Percentiles rank a stretch among this genome's conserved stretches.
Conservation (phyloP, 2,329 filamentous ascomycete genomes). For the Xylariaceae sp. region DNA sequence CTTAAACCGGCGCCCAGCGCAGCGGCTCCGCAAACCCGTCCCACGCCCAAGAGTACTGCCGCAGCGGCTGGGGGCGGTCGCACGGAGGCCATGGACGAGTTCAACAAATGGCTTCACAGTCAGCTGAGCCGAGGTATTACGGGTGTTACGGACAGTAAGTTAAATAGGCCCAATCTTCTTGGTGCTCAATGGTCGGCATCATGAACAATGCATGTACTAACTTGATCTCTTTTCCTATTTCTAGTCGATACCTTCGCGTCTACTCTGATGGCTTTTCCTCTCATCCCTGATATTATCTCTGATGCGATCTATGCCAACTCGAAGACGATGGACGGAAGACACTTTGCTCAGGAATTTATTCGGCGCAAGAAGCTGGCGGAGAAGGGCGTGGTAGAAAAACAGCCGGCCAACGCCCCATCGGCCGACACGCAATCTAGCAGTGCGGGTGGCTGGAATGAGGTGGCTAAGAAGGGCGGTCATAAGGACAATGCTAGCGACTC, state of each 20-base stretch:
- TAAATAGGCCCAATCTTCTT: neutral
- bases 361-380: constrained; percentile 90
- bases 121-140: constrained; percentile 71
- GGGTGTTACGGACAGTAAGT: constrained; percentile 50
- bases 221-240: neutral
- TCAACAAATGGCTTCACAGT: constrained; percentile 84
- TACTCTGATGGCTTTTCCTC: constrained; percentile 69
- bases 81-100: constrained; percentile 74
- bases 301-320: constrained; percentile 86
- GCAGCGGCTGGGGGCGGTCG: constrained; percentile 43
- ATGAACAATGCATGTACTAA: neutral
- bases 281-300: constrained; percentile 76
- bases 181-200: too few relatives aligned
- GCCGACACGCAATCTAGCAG: constrained; percentile 43
- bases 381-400: constrained; percentile 79
- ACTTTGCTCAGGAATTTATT: constrained; percentile 92
- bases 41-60: constrained; percentile 47
- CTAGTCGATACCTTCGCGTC: constrained; percentile 76
- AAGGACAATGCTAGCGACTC: constrained; percentile 46
- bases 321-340: constrained; percentile 83
- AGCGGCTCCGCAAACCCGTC: constrained; percentile 45
- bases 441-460: constrained; percentile 80
- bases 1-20: constrained; percentile 40
- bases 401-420: constrained; percentile 50
- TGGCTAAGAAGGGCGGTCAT: constrained; percentile 81